Evolutionary conservation across 2,329 filamentous ascomycete species (phyloP), one percentile per base, ranked within the genome.

Genomic region (Daldinia sp.): DNA sequence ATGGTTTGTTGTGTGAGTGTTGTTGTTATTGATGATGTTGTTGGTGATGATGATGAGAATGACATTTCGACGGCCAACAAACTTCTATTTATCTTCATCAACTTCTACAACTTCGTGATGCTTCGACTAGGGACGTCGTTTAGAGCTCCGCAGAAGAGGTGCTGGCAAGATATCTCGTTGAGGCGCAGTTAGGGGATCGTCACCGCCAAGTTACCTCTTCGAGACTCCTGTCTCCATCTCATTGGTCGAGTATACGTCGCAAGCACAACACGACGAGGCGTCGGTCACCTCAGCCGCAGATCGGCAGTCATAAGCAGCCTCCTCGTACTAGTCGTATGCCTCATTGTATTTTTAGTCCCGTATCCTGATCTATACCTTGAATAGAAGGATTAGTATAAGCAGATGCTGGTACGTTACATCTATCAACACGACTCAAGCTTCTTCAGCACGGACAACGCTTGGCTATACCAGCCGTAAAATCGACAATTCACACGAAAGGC

Each of bases 241-340:
- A 51, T 51, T 51, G 46, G 46, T 6, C 15, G 46, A 12, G 13
- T 51, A 5, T 51, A 51, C 46, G 46, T 51, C 46, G 46, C 26
- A 2, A 51, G 46, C 13, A 7, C 10, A 51, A 51, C 13, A 51
- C 46, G 46, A 48, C 13, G 20, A 26, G 44, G 44, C 44, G 44
- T 48, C 7, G 6, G 42, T 44, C 42, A 44, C 42, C 18, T 44
- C 44, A 48, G 44, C 44, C 44, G 44, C 44, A 26, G 20, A 48
- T 48, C 44, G 23, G 44, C 41, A 46, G 42, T 12, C 42, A 46
- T 46, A 20, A 46, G 42, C 44, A 48, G 44, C 44, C 44, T 20
- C 44, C 44, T 48, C 44, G 44, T 28, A 48, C 44, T 48, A 7
- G 20, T 46, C 44, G 44, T 26, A 26, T 46, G 23, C 2, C 23